Conservation (phyloP, 1,284 basidiomycete genomes). For the Athelia sp. region DNA sequence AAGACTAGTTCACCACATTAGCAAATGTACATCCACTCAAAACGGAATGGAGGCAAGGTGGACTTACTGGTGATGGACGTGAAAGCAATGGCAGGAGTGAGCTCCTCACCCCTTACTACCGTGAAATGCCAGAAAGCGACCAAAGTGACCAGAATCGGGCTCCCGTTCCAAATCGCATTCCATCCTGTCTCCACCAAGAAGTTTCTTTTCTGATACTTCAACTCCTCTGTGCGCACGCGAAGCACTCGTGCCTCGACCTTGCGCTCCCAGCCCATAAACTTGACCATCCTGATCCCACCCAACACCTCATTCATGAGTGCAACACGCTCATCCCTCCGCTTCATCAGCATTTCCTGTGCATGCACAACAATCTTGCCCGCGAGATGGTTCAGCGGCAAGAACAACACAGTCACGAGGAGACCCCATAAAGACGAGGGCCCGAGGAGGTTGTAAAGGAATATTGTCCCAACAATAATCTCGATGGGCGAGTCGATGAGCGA, state of each 20-base stretch:
- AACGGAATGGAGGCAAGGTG: too few relatives aligned
- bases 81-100: conserved; percentile 87
- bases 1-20: conserved; percentile 49
- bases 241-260: conserved; percentile 79
- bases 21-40: background rate
- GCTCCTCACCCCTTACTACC: conserved; percentile 56
- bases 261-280: conserved; percentile 94
- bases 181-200: conserved; percentile 71
- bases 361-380: conserved; percentile 82
- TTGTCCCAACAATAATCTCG: conserved; percentile 76
- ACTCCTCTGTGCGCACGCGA: conserved; percentile 72
- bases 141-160: conserved; percentile 71
- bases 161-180: conserved; percentile 39
- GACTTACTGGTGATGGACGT: conserved; percentile 43
- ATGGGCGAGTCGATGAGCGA: conserved; percentile 76
- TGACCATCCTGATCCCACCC: conserved; percentile 90
- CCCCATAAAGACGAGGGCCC: conserved; percentile 79
- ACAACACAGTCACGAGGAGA: conserved; percentile 77
- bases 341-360: conserved; percentile 88
- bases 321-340: conserved; percentile 86
- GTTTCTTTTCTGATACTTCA: conserved; percentile 81
- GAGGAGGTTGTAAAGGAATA: conserved; percentile 79
- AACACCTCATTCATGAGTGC: conserved; percentile 90
- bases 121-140: conserved; percentile 84
- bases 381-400: conserved; percentile 84